Percentiles rank a stretch among this genome's conserved stretches.
phyloP scores from a whole-genome alignment of 768 basidiomycete species.

The Kwoniella europaea region DNA sequence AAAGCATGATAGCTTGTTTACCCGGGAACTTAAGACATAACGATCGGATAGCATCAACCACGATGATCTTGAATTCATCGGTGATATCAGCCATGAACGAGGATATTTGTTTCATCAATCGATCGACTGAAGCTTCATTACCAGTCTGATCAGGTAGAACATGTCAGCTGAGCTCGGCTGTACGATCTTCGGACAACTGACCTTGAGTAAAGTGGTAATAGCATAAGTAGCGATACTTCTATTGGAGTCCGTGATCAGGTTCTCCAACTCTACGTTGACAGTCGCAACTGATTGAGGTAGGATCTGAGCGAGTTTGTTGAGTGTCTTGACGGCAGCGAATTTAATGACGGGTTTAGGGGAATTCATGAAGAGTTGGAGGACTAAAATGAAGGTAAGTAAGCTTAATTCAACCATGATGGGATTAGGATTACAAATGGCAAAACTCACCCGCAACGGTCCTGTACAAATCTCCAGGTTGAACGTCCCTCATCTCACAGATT shows the following conservation, averaged over 20 bases:
- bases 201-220: slow-evolving; percentile 97
- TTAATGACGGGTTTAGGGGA: slow-evolving; percentile 94
- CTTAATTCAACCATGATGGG: too few species aligned
- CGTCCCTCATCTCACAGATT: slow-evolving; percentile 93
- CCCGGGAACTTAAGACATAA: slow-evolving; percentile 98
- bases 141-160: slow-evolving; percentile 71
- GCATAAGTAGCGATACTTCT: slow-evolving; percentile 97
- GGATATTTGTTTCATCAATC: slow-evolving; percentile 98
- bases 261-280: slow-evolving; percentile 96
- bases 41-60: slow-evolving; percentile 96
- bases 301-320: slow-evolving; percentile 82
- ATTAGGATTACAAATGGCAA: too few species aligned
- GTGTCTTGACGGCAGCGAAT: slow-evolving; percentile 94
- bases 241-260: slow-evolving; percentile 92
- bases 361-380: slow-evolving; percentile 92
- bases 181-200: slow-evolving; percentile 51
- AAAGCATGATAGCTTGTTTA: slow-evolving; percentile 95
- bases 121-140: slow-evolving; percentile 97
- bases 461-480: slow-evolving; percentile 74
- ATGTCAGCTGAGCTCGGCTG: slow-evolving; percentile 7
- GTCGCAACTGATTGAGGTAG: slow-evolving; percentile 85
- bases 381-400: slow-evolving; percentile 60
- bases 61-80: slow-evolving; percentile 99
- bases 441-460: slow-evolving; percentile 87
- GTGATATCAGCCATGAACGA: slow-evolving; percentile 99